Evolutionary conservation across 2,329 filamentous ascomycete species (phyloP), one percentile per base, ranked within the genome.

Genomic region (Diplocarpon mali): DNA sequence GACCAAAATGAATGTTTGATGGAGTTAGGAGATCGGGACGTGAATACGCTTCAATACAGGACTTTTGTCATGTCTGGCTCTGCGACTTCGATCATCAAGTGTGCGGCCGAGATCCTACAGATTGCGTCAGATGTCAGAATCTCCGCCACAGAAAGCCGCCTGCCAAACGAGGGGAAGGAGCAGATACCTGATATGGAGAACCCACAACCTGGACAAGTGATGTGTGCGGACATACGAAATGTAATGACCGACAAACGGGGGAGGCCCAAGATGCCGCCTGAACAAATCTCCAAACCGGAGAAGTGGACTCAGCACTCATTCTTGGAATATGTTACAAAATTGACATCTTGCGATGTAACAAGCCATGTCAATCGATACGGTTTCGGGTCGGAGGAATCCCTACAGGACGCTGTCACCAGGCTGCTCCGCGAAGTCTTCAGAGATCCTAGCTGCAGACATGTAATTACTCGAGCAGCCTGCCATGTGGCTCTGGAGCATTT

Each of bases 401-500:
- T 55, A 29, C 31, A 39, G 42, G 31, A 44, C 41, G 38, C 46
- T 41, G 60, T 53, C 45, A 48, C 38, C 29, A 37, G 50, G 17
- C 55, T 58, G 7, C 50, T 69, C 13, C 41, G 54, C 14, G 35
- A 47, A 2, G 35, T 66, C 3, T 69, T 70, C 44, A 44, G 43
- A 12, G 49, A 61, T 31, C 59, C 63, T 0, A 28, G 53, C 5
- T 56, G 59, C 42, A 48, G 52, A 41, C 53, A 54, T 7, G 55
- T 57, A 13, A 48, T 69, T 11, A 68, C 66, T 9, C 61, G 62
- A n/a, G 54, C 59, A 16, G 65, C 67, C n/a, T 57, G 65, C 45
- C 68, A 69, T 46, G 50, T 45, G 11, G 64, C 66, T 8, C 52
- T 70, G 36, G 50, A 49, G 15, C 70, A 58, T 46, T 59, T 69